Conservation (phyloP, 495 filamentous ascomycete genomes). For the Clavariopsis aquatica region DNA sequence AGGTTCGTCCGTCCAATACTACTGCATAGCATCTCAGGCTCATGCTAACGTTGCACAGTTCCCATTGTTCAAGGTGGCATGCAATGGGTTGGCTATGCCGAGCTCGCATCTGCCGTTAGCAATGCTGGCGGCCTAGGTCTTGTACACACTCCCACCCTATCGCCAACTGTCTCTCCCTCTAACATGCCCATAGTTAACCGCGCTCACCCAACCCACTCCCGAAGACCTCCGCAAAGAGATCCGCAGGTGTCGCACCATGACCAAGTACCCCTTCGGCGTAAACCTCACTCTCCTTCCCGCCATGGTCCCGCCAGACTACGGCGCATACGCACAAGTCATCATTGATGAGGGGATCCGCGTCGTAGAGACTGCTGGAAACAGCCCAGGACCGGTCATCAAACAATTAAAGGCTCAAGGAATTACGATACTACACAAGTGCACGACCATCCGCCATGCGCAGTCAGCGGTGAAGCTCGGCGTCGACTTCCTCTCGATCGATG, state of each 20-base stretch:
- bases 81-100: slow-evolving; percentile 90
- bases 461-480: slow-evolving; percentile 92
- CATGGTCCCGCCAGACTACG: slow-evolving; percentile 86
- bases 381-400: slow-evolving; percentile 82
- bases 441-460: slow-evolving; percentile 90
- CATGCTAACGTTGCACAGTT: slow-evolving; percentile 55
- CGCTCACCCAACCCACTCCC: slow-evolving; percentile 90
- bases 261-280: slow-evolving; percentile 86
- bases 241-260: slow-evolving; percentile 79
- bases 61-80: slow-evolving; percentile 98
- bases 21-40: not conserved
- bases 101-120: slow-evolving; percentile 88
- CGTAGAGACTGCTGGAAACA: slow-evolving; percentile 94
- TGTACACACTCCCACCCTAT: slow-evolving; percentile 46
- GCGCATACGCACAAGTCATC: slow-evolving; percentile 85
- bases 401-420: slow-evolving; percentile 78
- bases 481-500: slow-evolving; percentile 94
- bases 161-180: not conserved
- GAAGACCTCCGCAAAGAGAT: slow-evolving; percentile 95
- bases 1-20: slow-evolving; percentile 49
- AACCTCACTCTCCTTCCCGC: slow-evolving; percentile 95
- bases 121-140: slow-evolving; percentile 95
- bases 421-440: slow-evolving; percentile 95
- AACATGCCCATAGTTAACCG: slow-evolving; percentile 62
- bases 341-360: slow-evolving; percentile 92